phyloP scores from a whole-genome alignment of 805 yeast species.

The Cyberlindnera lachancei region DNA sequence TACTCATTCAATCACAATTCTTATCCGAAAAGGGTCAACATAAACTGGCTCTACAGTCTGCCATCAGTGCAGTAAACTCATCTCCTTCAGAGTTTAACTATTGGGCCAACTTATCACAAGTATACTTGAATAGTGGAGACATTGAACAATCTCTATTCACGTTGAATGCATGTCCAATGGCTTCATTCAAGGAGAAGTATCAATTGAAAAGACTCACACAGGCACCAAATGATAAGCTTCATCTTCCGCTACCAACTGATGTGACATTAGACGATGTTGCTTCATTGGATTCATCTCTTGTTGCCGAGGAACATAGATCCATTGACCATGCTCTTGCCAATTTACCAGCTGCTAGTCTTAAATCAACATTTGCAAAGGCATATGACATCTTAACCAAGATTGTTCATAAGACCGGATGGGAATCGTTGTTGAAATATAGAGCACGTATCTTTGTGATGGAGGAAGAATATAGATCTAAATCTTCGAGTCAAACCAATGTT shows the following conservation, averaged over 20 bases:
- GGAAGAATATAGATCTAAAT: constrained; percentile 43
- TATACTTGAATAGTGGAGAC: constrained; percentile 55
- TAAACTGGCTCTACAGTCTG: constrained; percentile 52
- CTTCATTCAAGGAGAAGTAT: constrained; percentile 56
- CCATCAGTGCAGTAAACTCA: constrained; percentile 57
- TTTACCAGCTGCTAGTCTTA: constrained; percentile 64
- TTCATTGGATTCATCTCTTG: constrained; percentile 55
- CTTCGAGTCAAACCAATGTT: constrained; percentile 11
- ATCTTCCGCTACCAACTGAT: constrained; percentile 71
- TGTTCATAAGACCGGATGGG: constrained; percentile 70
- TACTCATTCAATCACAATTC: constrained; percentile 51
- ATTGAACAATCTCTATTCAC: constrained; percentile 67
- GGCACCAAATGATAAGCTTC: constrained; percentile 46
- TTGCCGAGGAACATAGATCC: constrained; percentile 55
- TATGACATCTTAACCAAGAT: constrained; percentile 59
- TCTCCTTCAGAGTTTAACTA: constrained; percentile 71
- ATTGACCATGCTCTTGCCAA: constrained; percentile 55
- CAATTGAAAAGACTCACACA: constrained; percentile 53
- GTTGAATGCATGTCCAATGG: constrained; percentile 78
- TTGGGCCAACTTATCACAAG: constrained; percentile 62
- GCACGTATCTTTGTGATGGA: constrained; percentile 65
- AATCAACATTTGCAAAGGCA: constrained; percentile 47
- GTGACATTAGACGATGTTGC: constrained; percentile 65
- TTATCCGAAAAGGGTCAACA: constrained; percentile 43
- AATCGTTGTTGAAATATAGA: constrained; percentile 47